Base-by-base conservation (phyloP, 78 protist genomes). In the Monosiga brevicollis region DNA sequence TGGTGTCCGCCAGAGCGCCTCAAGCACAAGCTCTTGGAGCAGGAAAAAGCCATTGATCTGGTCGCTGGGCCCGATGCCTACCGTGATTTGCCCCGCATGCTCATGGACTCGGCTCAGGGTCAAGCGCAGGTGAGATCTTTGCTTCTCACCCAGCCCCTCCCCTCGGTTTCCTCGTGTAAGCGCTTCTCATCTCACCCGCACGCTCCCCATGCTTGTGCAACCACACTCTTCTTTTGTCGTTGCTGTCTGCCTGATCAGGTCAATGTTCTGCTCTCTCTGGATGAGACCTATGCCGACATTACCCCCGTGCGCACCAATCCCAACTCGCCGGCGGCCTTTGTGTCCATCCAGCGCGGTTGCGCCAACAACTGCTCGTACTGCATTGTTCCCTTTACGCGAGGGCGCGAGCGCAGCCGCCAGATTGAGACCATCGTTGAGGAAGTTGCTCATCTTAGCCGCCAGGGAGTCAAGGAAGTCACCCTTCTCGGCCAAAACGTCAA, bases 281-380 rank as follows among this genome's bases (percentile, higher is more conserved):
- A 95, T 0, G 98, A 95, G 87, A 95, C 97, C 41, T 96, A 96
- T 73, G 98, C 97, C 0, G 98, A 96, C 72, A 86, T 96, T 35
- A 79, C 93, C 38, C 98, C 98, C 22, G 95, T 96, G 40, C 90
- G 97, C 29, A 36, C 34, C 22, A 41, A 42, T 71, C 35, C 42
- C 40, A 84, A 89, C 82, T 73, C 36, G 34, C 41, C 22, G 39
- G 20, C 49, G 23, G 88, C 83, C 1, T 80, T 38, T n/a, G 80
- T 84, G 83, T 89, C 94, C 37, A 90, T 90, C 77, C 88, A 87
- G 93, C 88, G 98, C 41, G 98, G 98, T 24, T 93, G 95, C 87
- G 91, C 93, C 85, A 96, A 96, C 89, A 96, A 95, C 97, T 96
- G 98, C 87, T 71, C 90, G 37, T 96, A 84, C 86, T 96, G 98